Percentiles rank a stretch among this genome's conserved stretches.
phyloP scores from a whole-genome alignment of 2,329 filamentous ascomycete genomes.

The Colletotrichum sp. region DNA sequence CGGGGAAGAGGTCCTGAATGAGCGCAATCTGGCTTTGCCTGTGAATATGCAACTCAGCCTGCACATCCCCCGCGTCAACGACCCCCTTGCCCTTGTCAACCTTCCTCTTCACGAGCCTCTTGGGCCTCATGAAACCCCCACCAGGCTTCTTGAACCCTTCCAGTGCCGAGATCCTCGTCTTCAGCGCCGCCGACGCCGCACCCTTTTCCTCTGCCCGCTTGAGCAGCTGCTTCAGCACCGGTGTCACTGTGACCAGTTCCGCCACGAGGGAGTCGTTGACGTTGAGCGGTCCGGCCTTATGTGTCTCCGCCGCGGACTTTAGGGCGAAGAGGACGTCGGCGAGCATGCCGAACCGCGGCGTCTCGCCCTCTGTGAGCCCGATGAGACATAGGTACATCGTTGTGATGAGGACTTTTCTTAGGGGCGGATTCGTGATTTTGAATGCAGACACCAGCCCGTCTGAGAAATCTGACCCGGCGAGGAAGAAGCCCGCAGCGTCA shows the following conservation, averaged over 20 bases:
- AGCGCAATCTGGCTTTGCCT: constrained; percentile 85
- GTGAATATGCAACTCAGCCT: constrained; percentile 72
- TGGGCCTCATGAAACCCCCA: constrained; percentile 52
- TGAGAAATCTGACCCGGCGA: constrained; percentile 86
- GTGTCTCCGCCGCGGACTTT: constrained; percentile 72
- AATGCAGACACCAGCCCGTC: constrained; percentile 76
- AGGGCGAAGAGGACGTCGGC: constrained; percentile 85
- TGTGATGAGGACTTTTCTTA: constrained; percentile 73
- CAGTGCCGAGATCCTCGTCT: constrained; percentile 65
- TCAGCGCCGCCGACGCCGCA: constrained; percentile 59
- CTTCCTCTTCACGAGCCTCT: constrained; percentile 57
- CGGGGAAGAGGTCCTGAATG: constrained; percentile 92
- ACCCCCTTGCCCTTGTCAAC: constrained; percentile 70
- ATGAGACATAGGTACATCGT: constrained; percentile 78
- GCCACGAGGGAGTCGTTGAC: constrained; percentile 77
- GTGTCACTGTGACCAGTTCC: constrained; percentile 81
- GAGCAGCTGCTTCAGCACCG: constrained; percentile 69
- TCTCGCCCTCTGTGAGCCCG: constrained; percentile 69
- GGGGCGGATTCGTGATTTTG: constrained; percentile 63
- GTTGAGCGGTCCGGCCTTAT: constrained; percentile 60
- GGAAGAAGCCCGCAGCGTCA: constrained; percentile 64
- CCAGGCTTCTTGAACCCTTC: constrained; percentile 64
- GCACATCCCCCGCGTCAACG: constrained; percentile 40
- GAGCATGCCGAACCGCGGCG: constrained; percentile 75
- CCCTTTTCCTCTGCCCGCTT: constrained; percentile 55